Base-by-base conservation (phyloP, 2,329 filamentous ascomycete genomes). In the Phialophora expanda region DNA sequence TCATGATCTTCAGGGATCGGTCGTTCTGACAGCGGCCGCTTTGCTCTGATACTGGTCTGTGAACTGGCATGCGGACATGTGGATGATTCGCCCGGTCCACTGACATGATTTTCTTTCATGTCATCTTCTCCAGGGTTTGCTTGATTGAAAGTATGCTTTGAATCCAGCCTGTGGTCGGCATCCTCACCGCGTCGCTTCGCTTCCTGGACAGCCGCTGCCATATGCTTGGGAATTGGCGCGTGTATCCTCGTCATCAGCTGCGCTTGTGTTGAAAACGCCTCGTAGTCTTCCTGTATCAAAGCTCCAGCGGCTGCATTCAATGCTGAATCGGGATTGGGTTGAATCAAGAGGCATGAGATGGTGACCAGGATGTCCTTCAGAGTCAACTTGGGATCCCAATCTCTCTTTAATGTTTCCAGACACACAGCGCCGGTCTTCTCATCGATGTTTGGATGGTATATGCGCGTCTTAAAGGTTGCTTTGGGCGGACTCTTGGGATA, bases 371-470 rank as follows among this genome's bases (percentile, higher is more conserved):
- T 85, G 76, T 89, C 85, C 55, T 84, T 78, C 57, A 89, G 73
- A 28, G 85, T 88, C 68, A 89, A 75, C 30, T 79, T 83, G 14
- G 80, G 77, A 64, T 85, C 82, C 87, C 87, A 89, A 71, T 88
- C 87, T 55, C 85, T 79, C 77, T 89, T 89, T 53, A 89, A 73
- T 1, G 87, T 89, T 76, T 89, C 87, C 2, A 89, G 85, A 67
- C 87, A 89, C 2, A 89, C 85, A 0, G 83, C 83, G 4, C 87
- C 87, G 0, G 84, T 85, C n/a, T 80, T 78, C 60, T 87, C 85
- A 68, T 89, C 86, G 57, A 89, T 84, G 71, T 89, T 89, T 0
- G 87, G 87, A 70, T 89, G 87, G 81, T 86, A 89, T 69, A 89
- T 85, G 5, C 82, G 80, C 2, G 86, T 89, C 61, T 81, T 82